Evolutionary conservation across 2,329 filamentous ascomycete species (phyloP).

Genomic region (Daldinia eschscholtzii): DNA sequence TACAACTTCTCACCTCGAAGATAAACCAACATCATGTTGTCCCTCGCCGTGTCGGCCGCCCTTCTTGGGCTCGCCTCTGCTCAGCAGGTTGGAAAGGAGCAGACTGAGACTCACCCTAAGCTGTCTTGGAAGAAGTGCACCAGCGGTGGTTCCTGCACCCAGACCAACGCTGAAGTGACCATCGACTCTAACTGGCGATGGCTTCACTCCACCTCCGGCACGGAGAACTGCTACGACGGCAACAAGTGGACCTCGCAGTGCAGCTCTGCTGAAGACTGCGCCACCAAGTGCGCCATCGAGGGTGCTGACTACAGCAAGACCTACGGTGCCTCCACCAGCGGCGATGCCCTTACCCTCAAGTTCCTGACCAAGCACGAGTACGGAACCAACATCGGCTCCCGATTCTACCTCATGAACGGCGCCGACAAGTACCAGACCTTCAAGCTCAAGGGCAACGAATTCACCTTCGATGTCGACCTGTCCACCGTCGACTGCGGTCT

Average conservation of each 20-base stretch:
- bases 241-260: slow-evolving; percentile 57
- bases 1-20: slow-evolving; percentile 33
- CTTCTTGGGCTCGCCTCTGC: slow-evolving; percentile 57
- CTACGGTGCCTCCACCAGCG: slow-evolving; percentile 63
- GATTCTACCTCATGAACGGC: slow-evolving; percentile 70
- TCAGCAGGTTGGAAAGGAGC: slow-evolving; percentile 60
- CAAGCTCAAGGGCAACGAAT: slow-evolving; percentile 70
- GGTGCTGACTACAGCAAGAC: slow-evolving; percentile 61
- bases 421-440: slow-evolving; percentile 70
- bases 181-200: slow-evolving; percentile 68
- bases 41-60: slow-evolving; percentile 50
- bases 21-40: slow-evolving; percentile 48
- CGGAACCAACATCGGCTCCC: slow-evolving; percentile 59
- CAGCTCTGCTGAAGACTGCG: slow-evolving; percentile 57
- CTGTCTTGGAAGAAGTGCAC: slow-evolving; percentile 64
- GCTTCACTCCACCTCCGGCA: slow-evolving; percentile 59
- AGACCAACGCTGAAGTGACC: slow-evolving; percentile 60
- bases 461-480: slow-evolving; percentile 74
- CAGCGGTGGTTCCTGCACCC: slow-evolving; percentile 58
- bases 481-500: slow-evolving; percentile 71
- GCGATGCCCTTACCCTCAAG: slow-evolving; percentile 63
- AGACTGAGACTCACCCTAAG: slow-evolving; percentile 60
- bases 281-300: slow-evolving; percentile 60
- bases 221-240: slow-evolving; percentile 64
- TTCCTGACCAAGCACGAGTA: slow-evolving; percentile 65